Evolutionary conservation across 1,284 basidiomycete genomes (phyloP).

Genomic region (Austroboletus niveus): DNA sequence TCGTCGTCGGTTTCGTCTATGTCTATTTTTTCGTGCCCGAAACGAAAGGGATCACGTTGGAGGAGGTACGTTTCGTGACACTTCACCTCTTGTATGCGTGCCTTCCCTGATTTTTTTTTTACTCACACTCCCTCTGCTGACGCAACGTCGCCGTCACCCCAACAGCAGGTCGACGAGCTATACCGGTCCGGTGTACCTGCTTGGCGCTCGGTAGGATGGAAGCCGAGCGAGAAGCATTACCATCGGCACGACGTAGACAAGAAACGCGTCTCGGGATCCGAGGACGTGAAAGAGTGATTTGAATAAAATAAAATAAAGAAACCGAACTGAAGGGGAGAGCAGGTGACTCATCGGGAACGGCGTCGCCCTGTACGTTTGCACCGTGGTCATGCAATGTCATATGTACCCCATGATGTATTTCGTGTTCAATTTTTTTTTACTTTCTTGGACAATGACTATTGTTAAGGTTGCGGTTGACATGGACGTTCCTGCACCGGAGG

Average conservation of each 20-base stretch:
- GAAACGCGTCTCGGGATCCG: constrained; percentile 20
- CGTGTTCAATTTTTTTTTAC: too few relatives aligned
- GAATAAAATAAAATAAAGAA: neutral
- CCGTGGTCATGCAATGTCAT: too few relatives aligned
- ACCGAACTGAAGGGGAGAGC: too few relatives aligned
- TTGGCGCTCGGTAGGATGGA: constrained; percentile 28
- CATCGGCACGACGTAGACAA: constrained; percentile 7
- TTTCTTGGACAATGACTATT: too few relatives aligned
- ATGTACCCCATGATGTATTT: too few relatives aligned
- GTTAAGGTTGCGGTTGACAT: neutral
- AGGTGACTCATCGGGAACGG: too few relatives aligned
- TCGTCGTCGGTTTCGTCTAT: constrained; percentile 61
- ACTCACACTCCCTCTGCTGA: neutral
- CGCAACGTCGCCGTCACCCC: neutral
- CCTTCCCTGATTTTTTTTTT: neutral
- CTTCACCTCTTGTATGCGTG: neutral
- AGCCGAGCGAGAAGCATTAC: constrained; percentile 24
- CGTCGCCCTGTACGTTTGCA: too few relatives aligned
- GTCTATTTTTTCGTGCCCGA: constrained; percentile 39
- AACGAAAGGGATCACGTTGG: constrained; percentile 27
- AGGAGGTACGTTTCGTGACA: constrained; percentile 15
- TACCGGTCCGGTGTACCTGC: constrained; percentile 23
- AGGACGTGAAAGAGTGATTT: constrained; percentile 7
- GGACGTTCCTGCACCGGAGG: neutral
- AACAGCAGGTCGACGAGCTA: constrained; percentile 28